phyloP scores from a whole-genome alignment of 331 rosid species.

The Pyrus hybrid region DNA sequence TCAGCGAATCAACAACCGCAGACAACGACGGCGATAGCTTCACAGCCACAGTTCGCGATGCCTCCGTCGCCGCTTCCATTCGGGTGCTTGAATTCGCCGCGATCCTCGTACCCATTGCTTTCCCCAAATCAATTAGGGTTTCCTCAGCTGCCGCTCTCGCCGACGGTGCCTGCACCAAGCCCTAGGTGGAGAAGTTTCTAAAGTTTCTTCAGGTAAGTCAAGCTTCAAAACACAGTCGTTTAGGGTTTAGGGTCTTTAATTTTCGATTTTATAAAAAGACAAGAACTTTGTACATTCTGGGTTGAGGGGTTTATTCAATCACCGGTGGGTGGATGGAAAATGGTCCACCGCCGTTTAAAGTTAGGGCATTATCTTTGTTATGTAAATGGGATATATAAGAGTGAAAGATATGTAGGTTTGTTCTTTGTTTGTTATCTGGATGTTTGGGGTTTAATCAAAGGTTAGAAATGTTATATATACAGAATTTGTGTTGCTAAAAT shows the following conservation, averaged over 20 bases:
- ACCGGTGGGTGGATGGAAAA: conserved; percentile 31
- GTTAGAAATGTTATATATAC: conserved; percentile 16
- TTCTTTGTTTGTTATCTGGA: conserved; percentile 24
- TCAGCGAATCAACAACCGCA: neutral
- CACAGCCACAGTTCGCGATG: conserved; percentile 37
- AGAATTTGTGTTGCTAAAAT: conserved; percentile 22
- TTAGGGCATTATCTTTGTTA: conserved; percentile 36
- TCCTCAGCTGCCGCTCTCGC: conserved; percentile 90
- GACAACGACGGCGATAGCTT: neutral
- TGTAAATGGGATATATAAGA: conserved; percentile 52
- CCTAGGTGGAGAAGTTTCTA: conserved; percentile 65
- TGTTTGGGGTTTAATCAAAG: conserved; percentile 9
- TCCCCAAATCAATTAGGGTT: conserved; percentile 76
- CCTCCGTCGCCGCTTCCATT: conserved; percentile 60
- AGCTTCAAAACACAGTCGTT: conserved; percentile 6
- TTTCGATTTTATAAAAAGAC: neutral
- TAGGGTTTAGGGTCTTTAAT: conserved; percentile 11
- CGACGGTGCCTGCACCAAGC: conserved; percentile 69
- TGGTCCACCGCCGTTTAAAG: conserved; percentile 23
- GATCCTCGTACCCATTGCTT: conserved; percentile 39
- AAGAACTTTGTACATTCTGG: conserved; percentile 41
- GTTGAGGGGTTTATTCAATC: conserved; percentile 35
- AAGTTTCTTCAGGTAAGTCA: conserved; percentile 30
- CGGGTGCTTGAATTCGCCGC: conserved; percentile 81
- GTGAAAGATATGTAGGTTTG: conserved; percentile 31